phyloP scores from a whole-genome alignment of 1,139 yeast genomes.

The Geotrichum europaeum region DNA sequence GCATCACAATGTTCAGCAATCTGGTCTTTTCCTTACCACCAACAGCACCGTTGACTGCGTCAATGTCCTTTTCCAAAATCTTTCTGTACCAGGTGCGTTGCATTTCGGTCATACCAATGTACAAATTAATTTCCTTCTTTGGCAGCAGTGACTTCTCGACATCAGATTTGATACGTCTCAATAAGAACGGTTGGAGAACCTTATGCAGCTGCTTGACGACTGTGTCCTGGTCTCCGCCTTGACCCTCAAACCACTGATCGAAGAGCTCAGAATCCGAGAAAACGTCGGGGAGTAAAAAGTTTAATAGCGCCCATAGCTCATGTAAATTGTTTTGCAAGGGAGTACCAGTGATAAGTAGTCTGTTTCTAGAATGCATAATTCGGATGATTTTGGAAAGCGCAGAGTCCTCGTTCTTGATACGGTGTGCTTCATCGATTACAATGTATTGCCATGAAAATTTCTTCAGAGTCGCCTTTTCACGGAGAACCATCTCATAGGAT shows the following conservation, averaged over 20 bases:
- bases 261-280: constrained; percentile 86
- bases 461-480: constrained; percentile 74
- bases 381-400: constrained; percentile 86
- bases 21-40: constrained; percentile 88
- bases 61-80: constrained; percentile 84
- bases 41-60: constrained; percentile 89
- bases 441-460: constrained; percentile 91
- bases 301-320: constrained; percentile 91
- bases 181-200: constrained; percentile 76
- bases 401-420: constrained; percentile 91
- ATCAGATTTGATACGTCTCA: constrained; percentile 86
- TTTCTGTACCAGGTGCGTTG: constrained; percentile 87
- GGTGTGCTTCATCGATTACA: constrained; percentile 92
- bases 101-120: constrained; percentile 93
- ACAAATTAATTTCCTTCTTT: constrained; percentile 81
- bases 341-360: constrained; percentile 89
- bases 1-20: constrained; percentile 90
- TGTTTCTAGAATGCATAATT: constrained; percentile 73
- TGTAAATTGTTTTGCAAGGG: constrained; percentile 92
- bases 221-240: constrained; percentile 54
- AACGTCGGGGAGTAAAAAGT: constrained; percentile 88
- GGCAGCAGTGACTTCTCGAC: constrained; percentile 89
- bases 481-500: constrained; percentile 86
- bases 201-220: constrained; percentile 83
- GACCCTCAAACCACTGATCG: constrained; percentile 76